phyloP scores from a whole-genome alignment of 192 early-diverging fungal species.

The Geranomyces variabilis region DNA sequence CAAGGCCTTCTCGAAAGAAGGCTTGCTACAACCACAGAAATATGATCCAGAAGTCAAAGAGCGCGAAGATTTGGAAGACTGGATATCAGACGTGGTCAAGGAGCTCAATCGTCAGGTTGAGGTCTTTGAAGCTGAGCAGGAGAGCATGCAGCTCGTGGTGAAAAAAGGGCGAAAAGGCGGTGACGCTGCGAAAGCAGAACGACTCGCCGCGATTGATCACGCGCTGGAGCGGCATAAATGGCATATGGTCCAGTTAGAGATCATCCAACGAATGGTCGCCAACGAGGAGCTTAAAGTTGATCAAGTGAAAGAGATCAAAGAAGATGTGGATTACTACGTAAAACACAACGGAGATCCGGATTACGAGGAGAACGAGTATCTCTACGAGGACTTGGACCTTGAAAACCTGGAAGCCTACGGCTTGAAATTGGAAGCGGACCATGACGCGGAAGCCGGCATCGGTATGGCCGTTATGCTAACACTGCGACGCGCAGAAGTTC shows the following conservation, averaged over 20 bases:
- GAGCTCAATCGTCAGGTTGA: slow-evolving; percentile 87
- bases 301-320: slow-evolving; percentile 78
- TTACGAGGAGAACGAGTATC: slow-evolving; percentile 90
- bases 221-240: slow-evolving; percentile 86
- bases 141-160: slow-evolving; percentile 64
- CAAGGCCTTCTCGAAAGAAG: slow-evolving; percentile 97
- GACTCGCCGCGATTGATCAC: slow-evolving; percentile 70
- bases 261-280: slow-evolving; percentile 89
- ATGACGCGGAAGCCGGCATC: slow-evolving; percentile 39
- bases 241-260: slow-evolving; percentile 89
- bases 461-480: background rate
- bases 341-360: slow-evolving; percentile 88
- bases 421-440: slow-evolving; percentile 72
- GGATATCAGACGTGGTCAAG: slow-evolving; percentile 84
- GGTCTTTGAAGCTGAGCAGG: slow-evolving; percentile 87
- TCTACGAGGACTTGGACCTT: slow-evolving; percentile 92
- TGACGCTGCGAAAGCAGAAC: slow-evolving; percentile 76
- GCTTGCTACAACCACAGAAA: slow-evolving; percentile 74
- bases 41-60: slow-evolving; percentile 95
- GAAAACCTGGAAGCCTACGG: slow-evolving; percentile 90
- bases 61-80: slow-evolving; percentile 82
- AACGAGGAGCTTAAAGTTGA: slow-evolving; percentile 89
- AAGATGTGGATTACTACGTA: slow-evolving; percentile 92
- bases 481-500: background rate
- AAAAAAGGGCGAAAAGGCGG: slow-evolving; percentile 76